Evolutionary conservation across 225 moss, liverwort and hornwort species (phyloP).

Genomic region (Ulota crispa): DNA sequence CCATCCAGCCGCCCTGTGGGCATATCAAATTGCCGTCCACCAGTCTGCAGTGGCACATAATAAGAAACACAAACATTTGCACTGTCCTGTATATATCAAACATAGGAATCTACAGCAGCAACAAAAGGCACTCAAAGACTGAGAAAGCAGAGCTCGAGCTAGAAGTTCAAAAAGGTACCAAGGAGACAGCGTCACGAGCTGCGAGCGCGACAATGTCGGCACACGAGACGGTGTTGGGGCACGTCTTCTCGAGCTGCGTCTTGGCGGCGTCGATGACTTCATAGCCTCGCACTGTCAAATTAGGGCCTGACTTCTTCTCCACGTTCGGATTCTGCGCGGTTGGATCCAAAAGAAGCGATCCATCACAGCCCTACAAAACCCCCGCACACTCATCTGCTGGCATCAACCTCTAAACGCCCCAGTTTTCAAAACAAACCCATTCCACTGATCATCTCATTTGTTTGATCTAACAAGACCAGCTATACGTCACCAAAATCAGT

Average conservation of each 20-base stretch:
- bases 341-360: slow-evolving; percentile 57
- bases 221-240: slow-evolving; percentile 64
- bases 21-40: slow-evolving; percentile 44
- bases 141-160: not conserved
- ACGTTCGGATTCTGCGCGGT: slow-evolving; percentile 36
- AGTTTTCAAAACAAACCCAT: not conserved
- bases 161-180: slow-evolving; percentile 22
- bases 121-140: no score
- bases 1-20: slow-evolving; percentile 64
- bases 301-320: slow-evolving; percentile 57
- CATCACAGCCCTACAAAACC: slow-evolving; percentile 73
- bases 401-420: not conserved
- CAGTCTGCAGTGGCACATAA: slow-evolving; percentile 33
- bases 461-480: no score
- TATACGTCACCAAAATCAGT: no score
- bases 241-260: slow-evolving; percentile 50
- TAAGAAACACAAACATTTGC: no score
- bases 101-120: not conserved
- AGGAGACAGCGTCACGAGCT: slow-evolving; percentile 49
- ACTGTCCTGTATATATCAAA: not conserved
- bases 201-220: slow-evolving; percentile 75
- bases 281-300: slow-evolving; percentile 48
- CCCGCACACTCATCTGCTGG: not conserved
- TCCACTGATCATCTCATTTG: not conserved
- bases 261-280: slow-evolving; percentile 63